phyloP scores from a whole-genome alignment of 495 filamentous ascomycete genomes.

The Neurospora terricola region DNA sequence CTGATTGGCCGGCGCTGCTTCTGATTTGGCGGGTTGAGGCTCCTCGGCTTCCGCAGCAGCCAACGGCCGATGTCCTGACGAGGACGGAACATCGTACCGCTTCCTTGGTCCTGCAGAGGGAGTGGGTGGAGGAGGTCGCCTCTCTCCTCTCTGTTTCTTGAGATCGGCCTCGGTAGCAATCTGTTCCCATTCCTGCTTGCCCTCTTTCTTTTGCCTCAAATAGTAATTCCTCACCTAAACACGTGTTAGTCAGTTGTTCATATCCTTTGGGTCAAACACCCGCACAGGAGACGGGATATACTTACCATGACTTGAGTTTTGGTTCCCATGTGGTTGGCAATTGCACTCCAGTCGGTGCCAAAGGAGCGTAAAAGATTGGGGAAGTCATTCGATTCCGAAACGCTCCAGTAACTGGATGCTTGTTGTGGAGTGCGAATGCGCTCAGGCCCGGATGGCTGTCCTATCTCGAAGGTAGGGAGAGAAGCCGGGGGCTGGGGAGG shows the following conservation, averaged over 20 bases:
- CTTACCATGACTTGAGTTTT: constrained; percentile 92
- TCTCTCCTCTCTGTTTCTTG: constrained; percentile 59
- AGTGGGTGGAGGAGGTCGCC: constrained; percentile 57
- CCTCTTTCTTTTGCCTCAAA: constrained; percentile 58
- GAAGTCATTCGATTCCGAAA: constrained; percentile 81
- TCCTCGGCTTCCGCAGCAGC: constrained; percentile 49
- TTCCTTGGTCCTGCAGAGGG: constrained; percentile 42
- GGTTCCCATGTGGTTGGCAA: constrained; percentile 78
- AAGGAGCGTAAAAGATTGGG: constrained; percentile 65
- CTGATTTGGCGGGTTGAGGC: constrained; percentile 35
- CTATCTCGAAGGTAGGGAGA: constrained; percentile 31
- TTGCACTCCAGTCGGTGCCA: constrained; percentile 78
- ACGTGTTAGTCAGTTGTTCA: constrained; percentile 15
- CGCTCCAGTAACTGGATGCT: constrained; percentile 95
- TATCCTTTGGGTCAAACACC: not conserved
- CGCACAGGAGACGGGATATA: not conserved
- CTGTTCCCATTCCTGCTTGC: constrained; percentile 55
- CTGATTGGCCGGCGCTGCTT: constrained; percentile 21
- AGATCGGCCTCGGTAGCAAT: constrained; percentile 61
- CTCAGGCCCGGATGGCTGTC: constrained; percentile 27
- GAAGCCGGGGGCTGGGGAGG: constrained; percentile 28
- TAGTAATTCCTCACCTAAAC: constrained; percentile 87
- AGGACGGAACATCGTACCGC: constrained; percentile 39
- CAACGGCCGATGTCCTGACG: constrained; percentile 44
- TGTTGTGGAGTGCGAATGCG: constrained; percentile 44